phyloP scores from a whole-genome alignment of 768 basidiomycete genomes.

The Dendrothele bispora region DNA sequence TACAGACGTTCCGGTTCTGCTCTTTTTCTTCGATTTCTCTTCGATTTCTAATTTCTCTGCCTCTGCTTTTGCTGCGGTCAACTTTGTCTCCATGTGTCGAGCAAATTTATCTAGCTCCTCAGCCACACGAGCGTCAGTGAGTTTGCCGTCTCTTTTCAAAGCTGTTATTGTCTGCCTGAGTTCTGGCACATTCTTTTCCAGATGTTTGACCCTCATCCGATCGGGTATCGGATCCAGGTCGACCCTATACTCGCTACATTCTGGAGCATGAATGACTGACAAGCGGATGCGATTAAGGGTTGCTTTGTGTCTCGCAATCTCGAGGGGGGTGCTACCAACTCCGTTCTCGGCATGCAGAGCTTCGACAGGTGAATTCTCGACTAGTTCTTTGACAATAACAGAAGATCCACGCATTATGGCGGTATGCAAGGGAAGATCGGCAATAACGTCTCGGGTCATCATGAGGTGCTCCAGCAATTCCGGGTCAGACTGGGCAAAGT shows the following conservation, averaged over 20 bases:
- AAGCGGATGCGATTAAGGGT: slow-evolving; percentile 23
- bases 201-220: too few species aligned
- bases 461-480: too few species aligned
- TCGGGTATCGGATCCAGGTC: too few species aligned
- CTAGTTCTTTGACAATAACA: slow-evolving; percentile 37
- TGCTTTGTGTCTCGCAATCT: slow-evolving; percentile 32
- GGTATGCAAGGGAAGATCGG: slow-evolving; percentile 52
- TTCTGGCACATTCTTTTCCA: slow-evolving; percentile 22
- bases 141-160: slow-evolving; percentile 21
- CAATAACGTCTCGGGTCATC: slow-evolving; percentile 43
- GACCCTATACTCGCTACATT: too few species aligned
- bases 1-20: slow-evolving; percentile 5
- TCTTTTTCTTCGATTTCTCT: slow-evolving; percentile 1
- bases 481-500: slow-evolving; percentile 33
- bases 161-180: slow-evolving; percentile 26
- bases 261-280: too few species aligned
- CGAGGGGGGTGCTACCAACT: slow-evolving; percentile 43
- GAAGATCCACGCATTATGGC: slow-evolving; percentile 36
- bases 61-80: slow-evolving; percentile 18
- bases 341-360: slow-evolving; percentile 49
- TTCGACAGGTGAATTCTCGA: slow-evolving; percentile 36
- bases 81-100: slow-evolving; percentile 26
- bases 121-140: too few species aligned
- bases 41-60: neutral
- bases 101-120: slow-evolving; percentile 26